Base-by-base conservation (phyloP, 2,329 filamentous ascomycete genomes). In the Colletotrichum costaricense region DNA sequence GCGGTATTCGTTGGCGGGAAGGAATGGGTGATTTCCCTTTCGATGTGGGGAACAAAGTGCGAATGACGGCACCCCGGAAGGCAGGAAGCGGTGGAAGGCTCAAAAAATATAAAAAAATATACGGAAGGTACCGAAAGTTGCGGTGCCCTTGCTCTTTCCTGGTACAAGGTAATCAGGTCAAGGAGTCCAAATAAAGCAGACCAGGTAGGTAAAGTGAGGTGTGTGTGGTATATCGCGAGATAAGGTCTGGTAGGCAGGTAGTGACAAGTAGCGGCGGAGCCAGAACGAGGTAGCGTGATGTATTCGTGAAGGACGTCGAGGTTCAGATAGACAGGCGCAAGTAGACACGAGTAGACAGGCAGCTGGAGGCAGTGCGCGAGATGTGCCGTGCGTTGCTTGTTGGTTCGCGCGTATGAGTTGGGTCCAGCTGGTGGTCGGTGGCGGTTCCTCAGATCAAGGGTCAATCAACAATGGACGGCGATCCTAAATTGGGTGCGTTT, bases 351-450 rank as follows among this genome's bases (percentile, higher is more conserved):
- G 59, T 54, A 33, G 42, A 46, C 42, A 46, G 42, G 42, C 42
- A n/a, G 42, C 42, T 49, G 55, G 55, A 52, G 65, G 57, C 56
- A 54, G 35, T 63, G 56, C 65, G 35, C 35, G 8, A 16, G 22
- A 35, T 35, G 55, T 67, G 69, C 66, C 65, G 62, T 69, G 65
- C 59, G 66, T 69, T 66, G 63, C 30, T 24, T 26, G 54, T 35
- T 57, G 63, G 33, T 8, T 30, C 49, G 60, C 6, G 30, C 46
- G 70, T 33, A 66, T 30, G 38, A 42, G 69, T 59, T 42, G 70
- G 67, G 67, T 73, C 46, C 67, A 73, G 70, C 60, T n/a, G 67
- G 67, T 57, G 66, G 60, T 49, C 66, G 57, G 70, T 73, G 66
- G 70, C 59, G 70, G 66, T 9, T 59, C 49, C 66, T 70, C 22